These are phyloP conservation scores for Leishmania turanica DNA, from an alignment of 208 protist species.

Conservation along the genomic window DNA sequence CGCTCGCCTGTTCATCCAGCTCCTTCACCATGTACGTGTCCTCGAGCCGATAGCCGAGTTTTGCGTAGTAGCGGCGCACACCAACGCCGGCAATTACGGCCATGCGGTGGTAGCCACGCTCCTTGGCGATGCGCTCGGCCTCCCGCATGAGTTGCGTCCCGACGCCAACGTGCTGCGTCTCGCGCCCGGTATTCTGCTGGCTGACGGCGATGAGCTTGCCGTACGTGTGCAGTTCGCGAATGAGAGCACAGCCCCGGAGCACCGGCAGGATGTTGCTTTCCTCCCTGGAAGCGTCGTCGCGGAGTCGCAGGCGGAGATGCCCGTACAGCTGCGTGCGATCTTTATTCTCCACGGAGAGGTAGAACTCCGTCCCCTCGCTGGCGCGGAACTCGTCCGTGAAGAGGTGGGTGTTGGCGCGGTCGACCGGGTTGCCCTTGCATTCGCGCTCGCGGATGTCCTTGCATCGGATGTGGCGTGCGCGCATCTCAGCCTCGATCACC, in stretches of 20 bases:
- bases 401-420: constrained; percentile 59
- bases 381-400: constrained; percentile 79
- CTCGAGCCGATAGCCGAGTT: constrained; percentile 95
- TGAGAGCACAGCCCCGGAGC: constrained; percentile 92
- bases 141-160: constrained; percentile 98
- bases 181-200: constrained; percentile 81
- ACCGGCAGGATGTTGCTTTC: constrained; percentile 83
- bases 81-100: constrained; percentile 98
- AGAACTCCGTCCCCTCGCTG: constrained; percentile 85
- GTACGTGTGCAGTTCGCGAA: constrained; percentile 99
- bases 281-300: constrained; percentile 57
- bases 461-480: constrained; percentile 89
- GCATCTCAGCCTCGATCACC: constrained; percentile 95
- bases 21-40: constrained; percentile 91
- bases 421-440: constrained; percentile 81
- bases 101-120: constrained; percentile 89
- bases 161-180: constrained; percentile 98
- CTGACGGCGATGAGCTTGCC: constrained; percentile 81
- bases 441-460: constrained; percentile 96
- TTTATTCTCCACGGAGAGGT: constrained; percentile 84
- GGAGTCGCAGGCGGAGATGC: constrained; percentile 84
- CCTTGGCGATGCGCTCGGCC: constrained; percentile 95
- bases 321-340: constrained; percentile 87
- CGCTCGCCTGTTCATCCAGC: constrained; percentile 36
- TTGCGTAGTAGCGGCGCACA: constrained; percentile 98